These are phyloP conservation scores for Neolentinus lepideus DNA, from an alignment of 1,284 basidiomycete species.

Conservation along the genomic window DNA sequence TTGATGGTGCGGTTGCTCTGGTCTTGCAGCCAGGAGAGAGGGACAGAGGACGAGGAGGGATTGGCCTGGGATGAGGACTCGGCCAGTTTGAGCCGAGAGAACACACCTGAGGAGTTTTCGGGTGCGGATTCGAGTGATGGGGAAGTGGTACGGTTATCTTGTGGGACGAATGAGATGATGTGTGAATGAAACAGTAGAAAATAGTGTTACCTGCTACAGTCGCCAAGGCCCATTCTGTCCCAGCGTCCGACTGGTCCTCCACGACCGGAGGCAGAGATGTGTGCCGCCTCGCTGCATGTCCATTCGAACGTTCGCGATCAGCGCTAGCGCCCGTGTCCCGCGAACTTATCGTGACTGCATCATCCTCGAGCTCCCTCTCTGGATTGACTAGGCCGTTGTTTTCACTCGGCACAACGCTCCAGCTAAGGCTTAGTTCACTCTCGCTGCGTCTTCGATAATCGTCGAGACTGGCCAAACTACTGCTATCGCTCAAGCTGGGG, in stretches of 20 bases:
- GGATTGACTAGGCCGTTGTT: neutral
- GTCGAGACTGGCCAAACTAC: constrained; percentile 69
- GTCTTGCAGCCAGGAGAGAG: constrained; percentile 73
- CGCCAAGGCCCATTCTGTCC: neutral
- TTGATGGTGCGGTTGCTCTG: constrained; percentile 64
- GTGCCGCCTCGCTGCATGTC: neutral
- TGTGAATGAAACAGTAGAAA: neutral
- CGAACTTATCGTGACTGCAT: constrained; percentile 67
- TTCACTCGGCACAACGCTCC: constrained; percentile 17
- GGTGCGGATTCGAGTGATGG: neutral
- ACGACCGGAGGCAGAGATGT: neutral
- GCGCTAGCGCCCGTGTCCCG: constrained; percentile 36
- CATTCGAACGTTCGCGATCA: neutral
- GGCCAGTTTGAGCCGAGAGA: constrained; percentile 51
- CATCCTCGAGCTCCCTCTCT: constrained; percentile 49
- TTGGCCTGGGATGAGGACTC: constrained; percentile 35
- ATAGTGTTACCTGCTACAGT: neutral
- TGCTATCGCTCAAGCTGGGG: constrained; percentile 83
- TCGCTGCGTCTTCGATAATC: constrained; percentile 49
- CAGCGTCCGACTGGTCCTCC: neutral
- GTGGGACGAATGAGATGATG: neutral
- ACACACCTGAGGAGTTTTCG: constrained; percentile 39
- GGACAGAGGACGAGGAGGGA: constrained; percentile 33
- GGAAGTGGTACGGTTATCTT: neutral
- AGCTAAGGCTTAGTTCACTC: constrained; percentile 47